Conservation (phyloP, 305 asterid species). For the Rubia balearica region DNA sequence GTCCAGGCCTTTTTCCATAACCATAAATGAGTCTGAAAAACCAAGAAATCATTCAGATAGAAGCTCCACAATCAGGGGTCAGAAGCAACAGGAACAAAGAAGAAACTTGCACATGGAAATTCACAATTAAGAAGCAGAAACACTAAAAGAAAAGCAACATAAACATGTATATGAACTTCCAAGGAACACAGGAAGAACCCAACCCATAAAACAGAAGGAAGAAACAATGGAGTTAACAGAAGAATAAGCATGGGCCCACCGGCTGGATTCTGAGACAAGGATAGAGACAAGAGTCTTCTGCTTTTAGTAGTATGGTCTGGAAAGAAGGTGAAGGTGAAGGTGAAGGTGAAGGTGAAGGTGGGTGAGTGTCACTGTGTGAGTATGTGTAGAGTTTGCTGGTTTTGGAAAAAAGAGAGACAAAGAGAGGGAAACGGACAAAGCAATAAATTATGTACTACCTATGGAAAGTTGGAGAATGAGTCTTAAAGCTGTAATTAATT, state of each 20-base stretch:
- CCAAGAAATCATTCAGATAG: neutral
- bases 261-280: neutral
- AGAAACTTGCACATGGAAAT: constrained; percentile 5
- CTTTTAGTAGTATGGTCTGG: neutral
- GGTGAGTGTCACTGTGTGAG: neutral
- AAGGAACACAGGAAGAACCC: neutral
- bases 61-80: neutral
- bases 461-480: neutral
- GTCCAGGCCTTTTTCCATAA: neutral
- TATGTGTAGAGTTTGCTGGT: constrained; percentile 2
- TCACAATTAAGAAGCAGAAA: neutral
- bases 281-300: neutral
- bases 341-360: neutral
- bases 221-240: constrained; percentile 6
- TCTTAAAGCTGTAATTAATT: neutral
- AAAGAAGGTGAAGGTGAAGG: too few relatives aligned
- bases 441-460: neutral
- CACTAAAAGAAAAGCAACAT: constrained; percentile 6
- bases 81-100: neutral
- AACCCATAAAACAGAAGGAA: constrained; percentile 2
- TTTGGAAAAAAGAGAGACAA: constrained; percentile 8
- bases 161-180: neutral
- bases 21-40: neutral
- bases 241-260: neutral
- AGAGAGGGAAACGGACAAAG: neutral